Conservation (phyloP, 2,329 filamentous ascomycete species). For the Claviceps cyperi region DNA sequence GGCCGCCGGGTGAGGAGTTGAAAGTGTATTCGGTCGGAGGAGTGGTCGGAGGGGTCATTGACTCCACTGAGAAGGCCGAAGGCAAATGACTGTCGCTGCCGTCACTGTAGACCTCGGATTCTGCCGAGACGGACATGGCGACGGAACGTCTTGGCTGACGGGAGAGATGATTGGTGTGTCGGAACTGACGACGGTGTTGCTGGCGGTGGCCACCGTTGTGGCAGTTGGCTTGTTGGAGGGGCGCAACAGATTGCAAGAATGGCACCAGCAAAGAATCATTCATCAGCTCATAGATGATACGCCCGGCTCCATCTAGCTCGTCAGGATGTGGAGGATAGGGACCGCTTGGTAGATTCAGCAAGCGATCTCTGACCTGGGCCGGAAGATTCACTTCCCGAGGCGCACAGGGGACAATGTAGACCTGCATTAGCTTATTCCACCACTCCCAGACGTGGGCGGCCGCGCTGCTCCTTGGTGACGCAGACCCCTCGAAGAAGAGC, state of each 20-base stretch:
- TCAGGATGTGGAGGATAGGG: constrained; percentile 58
- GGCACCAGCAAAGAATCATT: constrained; percentile 90
- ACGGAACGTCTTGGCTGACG: constrained; percentile 15
- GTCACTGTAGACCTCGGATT: constrained; percentile 43
- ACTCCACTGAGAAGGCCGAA: constrained; percentile 32
- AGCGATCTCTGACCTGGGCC: constrained; percentile 65
- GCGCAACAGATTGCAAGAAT: constrained; percentile 59
- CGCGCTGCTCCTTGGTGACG: constrained; percentile 28
- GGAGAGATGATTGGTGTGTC: neutral
- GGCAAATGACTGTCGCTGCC: constrained; percentile 50
- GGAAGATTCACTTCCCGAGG: constrained; percentile 85
- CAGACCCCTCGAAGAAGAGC: constrained; percentile 23
- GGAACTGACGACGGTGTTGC: constrained; percentile 15
- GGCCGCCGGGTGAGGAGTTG: constrained; percentile 34
- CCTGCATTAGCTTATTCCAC: constrained; percentile 78
- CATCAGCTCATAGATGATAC: constrained; percentile 90
- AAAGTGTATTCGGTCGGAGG: constrained; percentile 49
- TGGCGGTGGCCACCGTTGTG: constrained; percentile 23
- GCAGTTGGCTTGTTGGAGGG: constrained; percentile 19
- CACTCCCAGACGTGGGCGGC: constrained; percentile 55
- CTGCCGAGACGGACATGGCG: constrained; percentile 29
- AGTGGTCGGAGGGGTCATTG: constrained; percentile 61
- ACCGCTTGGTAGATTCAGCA: constrained; percentile 44
- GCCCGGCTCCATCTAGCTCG: constrained; percentile 65
- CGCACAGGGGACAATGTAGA: constrained; percentile 77